Percentiles rank a stretch among this genome's conserved stretches.
Evolutionary conservation across 2,329 filamentous ascomycete genomes (phyloP).

Genomic region (Simplicillium sp.): DNA sequence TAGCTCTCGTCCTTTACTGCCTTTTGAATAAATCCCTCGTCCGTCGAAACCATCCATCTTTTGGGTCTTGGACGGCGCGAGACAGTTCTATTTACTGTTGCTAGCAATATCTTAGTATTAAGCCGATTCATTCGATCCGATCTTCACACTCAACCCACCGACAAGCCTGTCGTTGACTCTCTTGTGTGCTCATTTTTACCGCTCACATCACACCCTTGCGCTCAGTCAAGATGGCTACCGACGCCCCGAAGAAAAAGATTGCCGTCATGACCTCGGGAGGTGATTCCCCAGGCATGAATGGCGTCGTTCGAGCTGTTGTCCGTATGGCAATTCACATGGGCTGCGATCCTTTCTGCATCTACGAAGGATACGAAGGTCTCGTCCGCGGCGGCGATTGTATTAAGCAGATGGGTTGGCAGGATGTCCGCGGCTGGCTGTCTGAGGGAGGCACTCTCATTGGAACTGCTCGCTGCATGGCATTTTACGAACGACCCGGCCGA

Average conservation of each 20-base stretch:
- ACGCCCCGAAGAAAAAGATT: conserved; percentile 55
- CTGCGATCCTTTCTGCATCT: conserved; percentile 72
- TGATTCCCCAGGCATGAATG: conserved; percentile 93
- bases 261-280: conserved; percentile 92
- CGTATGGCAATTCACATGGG: conserved; percentile 81
- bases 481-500: conserved; percentile 80
- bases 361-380: conserved; percentile 93
- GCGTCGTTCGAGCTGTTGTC: conserved; percentile 79
- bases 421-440: conserved; percentile 88
- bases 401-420: conserved; percentile 79
- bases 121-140: no score
- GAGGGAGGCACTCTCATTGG: conserved; percentile 95
- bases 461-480: conserved; percentile 85
- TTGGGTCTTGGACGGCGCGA: no score
- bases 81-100: no score
- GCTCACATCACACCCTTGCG: no score
- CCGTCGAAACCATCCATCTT: no score
- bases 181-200: no score
- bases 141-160: no score
- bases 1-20: no score
- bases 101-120: no score
- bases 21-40: no score
- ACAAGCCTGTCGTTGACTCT: no score
- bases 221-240: conserved; percentile 1
- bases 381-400: conserved; percentile 86